Evolutionary conservation across 768 basidiomycete species (phyloP), one percentile per base, ranked within the genome.

Genomic region (Boletus subparvulus): DNA sequence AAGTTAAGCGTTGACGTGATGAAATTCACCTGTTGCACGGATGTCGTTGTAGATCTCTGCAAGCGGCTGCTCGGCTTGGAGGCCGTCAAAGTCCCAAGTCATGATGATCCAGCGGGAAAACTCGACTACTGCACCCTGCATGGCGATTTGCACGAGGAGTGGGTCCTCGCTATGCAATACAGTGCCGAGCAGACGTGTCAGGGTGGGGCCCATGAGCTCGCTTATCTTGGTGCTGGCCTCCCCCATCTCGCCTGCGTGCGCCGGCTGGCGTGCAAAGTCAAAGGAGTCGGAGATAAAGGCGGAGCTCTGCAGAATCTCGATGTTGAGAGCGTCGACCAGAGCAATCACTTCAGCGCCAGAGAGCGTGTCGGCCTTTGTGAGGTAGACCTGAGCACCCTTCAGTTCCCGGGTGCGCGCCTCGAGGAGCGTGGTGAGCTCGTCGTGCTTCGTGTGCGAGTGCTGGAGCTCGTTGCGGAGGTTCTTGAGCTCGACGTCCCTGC

Each of bases 291-390:
- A 73, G 48, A 83, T 76, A 61, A 75, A 71, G 26, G 79, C 77
- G 4, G 76, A 65, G 13, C 70, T 69, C 56, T 83, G 82, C 39
- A 78, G 69, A 24, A 82, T 78, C 60, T 83, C 82, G 24, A 70
- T 66, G 58, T 83, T 83, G 55, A 83, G 63, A 0, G 69, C 65
- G 28, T 80, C 75, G 32, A 78, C 66, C 5, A 71, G 53, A 0
- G 63, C n/a, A 11, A 73, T 72, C 48, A 80, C 73, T 11, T 83
- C 81, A 0, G 75, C 73, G 1, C 75, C 78, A 0, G 81, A 78
- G 54, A 77, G 69, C 0, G 61, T 59, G 50, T 83, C 81, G 17
- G 74, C 69, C 37, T 74, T 79, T 2, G 74, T 75, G 64, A 81
- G 65, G 62, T 77, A 82, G 10, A 70, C 65, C 49, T 79, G 77